Evolutionary conservation across 2,329 filamentous ascomycete genomes (phyloP).

Genomic region (Pseudocercospora pini-densiflorae): DNA sequence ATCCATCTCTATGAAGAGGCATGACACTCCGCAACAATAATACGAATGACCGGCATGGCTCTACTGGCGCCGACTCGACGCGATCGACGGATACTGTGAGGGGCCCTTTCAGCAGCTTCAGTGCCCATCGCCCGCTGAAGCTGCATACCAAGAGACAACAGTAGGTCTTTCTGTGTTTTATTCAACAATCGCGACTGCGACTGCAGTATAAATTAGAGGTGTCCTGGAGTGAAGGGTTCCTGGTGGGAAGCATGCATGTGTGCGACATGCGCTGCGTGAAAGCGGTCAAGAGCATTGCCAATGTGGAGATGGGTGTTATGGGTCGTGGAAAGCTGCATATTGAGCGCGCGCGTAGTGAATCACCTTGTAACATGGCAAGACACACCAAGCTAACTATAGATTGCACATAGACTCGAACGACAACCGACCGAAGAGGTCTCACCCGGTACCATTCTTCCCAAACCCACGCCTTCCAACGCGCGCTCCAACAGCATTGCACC

Average conservation of each 20-base stretch:
- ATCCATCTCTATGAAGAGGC: neutral
- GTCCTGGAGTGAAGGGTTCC: neutral
- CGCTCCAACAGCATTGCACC: slow-evolving; percentile 51
- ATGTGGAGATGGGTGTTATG: neutral
- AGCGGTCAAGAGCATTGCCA: no score
- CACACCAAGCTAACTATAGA: slow-evolving; percentile 34
- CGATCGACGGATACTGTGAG: slow-evolving; percentile 69
- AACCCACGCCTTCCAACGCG: slow-evolving; percentile 49
- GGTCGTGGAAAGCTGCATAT: slow-evolving; percentile 15
- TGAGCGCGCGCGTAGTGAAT: slow-evolving; percentile 10
- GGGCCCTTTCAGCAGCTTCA: slow-evolving; percentile 46
- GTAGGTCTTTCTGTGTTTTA: slow-evolving; percentile 30
- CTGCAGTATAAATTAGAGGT: neutral
- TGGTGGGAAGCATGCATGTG: slow-evolving; percentile 27
- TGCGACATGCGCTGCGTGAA: slow-evolving; percentile 8
- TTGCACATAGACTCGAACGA: slow-evolving; percentile 44
- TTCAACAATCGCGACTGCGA: neutral
- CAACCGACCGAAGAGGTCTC: slow-evolving; percentile 50
- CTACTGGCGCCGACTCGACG: slow-evolving; percentile 67
- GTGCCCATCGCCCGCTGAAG: slow-evolving; percentile 2
- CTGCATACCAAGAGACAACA: slow-evolving; percentile 49
- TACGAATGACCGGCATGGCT: slow-evolving; percentile 64
- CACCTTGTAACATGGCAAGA: slow-evolving; percentile 36
- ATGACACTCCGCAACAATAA: slow-evolving; percentile 30
- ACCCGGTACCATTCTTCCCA: slow-evolving; percentile 42